Evolutionary conservation across 192 early-diverging fungal species (phyloP), one percentile per base, ranked within the genome.

Genomic region (Gigaspora rosea): DNA sequence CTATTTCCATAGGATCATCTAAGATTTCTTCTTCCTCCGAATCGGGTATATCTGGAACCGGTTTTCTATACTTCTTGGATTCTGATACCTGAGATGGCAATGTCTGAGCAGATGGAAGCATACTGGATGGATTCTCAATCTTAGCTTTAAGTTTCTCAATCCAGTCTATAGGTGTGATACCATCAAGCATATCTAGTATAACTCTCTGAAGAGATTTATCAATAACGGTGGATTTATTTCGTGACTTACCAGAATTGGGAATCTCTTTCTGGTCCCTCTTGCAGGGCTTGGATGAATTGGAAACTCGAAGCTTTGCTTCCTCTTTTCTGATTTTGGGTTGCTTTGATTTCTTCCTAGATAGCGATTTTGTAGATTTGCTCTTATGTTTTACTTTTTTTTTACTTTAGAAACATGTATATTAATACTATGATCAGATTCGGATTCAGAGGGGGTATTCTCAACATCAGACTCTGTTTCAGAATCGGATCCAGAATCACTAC

Each of bases 171-270:
- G 47, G 66, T 68, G 47, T 20, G 33, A 68, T 48, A 36, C 47
- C 47, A 47, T 68, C 33, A 41, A 68, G 66, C 66, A 68, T 68
- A 48, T 68, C 66, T 48, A 68, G 41, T 68, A 68, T 12, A 68
- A 68, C 33, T 20, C 11, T 36, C 4, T 48, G 66, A 48, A 68
- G 12, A 68, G 35, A 47, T 35, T 68, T 36, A 47, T 68, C 47
- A 68, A 68, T 36, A 46, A 48, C 47, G 41, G 6, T 7, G 13
- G 46, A 68, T 68, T 68, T 68, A 68, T 68, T 68, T 67, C 65
- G 41, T 9, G 33, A 67, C 65, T 67, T 67, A 67, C 33, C 46
- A 67, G 33, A 67, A 48, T 20, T 20, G 47, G 36, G 12, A 68
- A 35, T 47, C 12, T 9, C 66, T 18, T 68, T 48, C 47, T 68